Conservation (phyloP, 192 early-diverging fungal species). For the Coemansia sp. region DNA sequence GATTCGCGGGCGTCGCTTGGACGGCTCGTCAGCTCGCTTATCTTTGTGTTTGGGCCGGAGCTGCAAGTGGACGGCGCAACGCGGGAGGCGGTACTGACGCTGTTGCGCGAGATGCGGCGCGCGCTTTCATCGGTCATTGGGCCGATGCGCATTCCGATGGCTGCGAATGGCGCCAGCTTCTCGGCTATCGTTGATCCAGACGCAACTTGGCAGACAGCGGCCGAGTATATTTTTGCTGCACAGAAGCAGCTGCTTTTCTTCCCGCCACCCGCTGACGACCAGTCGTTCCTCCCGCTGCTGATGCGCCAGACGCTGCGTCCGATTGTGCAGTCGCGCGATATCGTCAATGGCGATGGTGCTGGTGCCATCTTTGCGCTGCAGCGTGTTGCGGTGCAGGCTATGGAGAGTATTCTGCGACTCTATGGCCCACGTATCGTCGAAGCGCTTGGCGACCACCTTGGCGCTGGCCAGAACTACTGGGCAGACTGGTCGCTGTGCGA, state of each 20-base stretch:
- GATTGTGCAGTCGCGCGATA: constrained; percentile 18
- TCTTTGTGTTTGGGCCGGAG: constrained; percentile 92
- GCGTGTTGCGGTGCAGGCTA: constrained; percentile 26
- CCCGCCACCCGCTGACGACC: constrained; percentile 6
- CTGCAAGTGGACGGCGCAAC: constrained; percentile 70
- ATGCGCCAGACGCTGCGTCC: constrained; percentile 32
- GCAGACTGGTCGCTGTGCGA: constrained; percentile 24
- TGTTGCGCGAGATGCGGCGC: constrained; percentile 78
- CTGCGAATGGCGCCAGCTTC: neutral
- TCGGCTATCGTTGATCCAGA: constrained; percentile 30
- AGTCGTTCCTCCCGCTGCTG: constrained; percentile 13
- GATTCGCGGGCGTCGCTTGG: constrained; percentile 71
- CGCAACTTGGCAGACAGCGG: constrained; percentile 39
- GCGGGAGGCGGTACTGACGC: constrained; percentile 75
- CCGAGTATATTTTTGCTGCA: constrained; percentile 30
- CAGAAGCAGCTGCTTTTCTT: constrained; percentile 48
- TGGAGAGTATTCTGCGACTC: constrained; percentile 39
- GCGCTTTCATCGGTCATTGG: constrained; percentile 50
- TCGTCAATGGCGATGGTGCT: constrained; percentile 14
- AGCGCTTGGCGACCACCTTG: neutral
- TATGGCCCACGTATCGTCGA: constrained; percentile 23
- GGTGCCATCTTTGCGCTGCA: constrained; percentile 24
- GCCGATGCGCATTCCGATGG: neutral
- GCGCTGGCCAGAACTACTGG: neutral
- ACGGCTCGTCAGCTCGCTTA: constrained; percentile 81